phyloP scores from a whole-genome alignment of 2,329 filamentous ascomycete genomes.

The Dactylella cylindrospora region DNA sequence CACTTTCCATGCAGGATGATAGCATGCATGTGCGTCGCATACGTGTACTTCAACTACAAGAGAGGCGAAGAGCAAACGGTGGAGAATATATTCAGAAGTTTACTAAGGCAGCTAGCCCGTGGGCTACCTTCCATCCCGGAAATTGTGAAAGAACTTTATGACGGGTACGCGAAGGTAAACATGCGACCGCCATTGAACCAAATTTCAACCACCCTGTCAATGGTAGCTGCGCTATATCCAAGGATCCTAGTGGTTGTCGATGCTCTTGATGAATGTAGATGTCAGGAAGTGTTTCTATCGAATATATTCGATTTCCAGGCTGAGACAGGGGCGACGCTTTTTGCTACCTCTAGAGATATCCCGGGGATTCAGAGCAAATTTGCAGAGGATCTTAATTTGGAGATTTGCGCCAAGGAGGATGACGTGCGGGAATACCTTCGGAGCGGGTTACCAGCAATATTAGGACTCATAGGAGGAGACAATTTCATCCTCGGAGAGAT shows the following conservation, averaged over 20 bases:
- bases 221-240: background rate
- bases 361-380: background rate
- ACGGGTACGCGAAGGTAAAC: background rate
- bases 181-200: background rate
- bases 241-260: slow-evolving; percentile 10
- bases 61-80: slow-evolving; percentile 52
- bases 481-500: no score
- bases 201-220: background rate
- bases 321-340: background rate
- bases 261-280: slow-evolving; percentile 14
- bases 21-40: background rate
- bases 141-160: background rate
- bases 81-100: slow-evolving; percentile 50
- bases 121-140: background rate
- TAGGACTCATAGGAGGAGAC: no score
- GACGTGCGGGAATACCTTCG: background rate
- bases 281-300: background rate
- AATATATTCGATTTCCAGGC: background rate
- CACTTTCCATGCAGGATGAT: background rate
- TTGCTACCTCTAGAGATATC: slow-evolving; percentile 1
- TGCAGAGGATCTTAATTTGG: background rate
- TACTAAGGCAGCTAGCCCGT: slow-evolving; percentile 53
- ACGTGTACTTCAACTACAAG: slow-evolving; percentile 51
- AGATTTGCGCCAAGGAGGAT: background rate
- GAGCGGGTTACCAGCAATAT: no score